Evolutionary conservation across 768 basidiomycete species (phyloP).

Genomic region (Tremella mesenterica): DNA sequence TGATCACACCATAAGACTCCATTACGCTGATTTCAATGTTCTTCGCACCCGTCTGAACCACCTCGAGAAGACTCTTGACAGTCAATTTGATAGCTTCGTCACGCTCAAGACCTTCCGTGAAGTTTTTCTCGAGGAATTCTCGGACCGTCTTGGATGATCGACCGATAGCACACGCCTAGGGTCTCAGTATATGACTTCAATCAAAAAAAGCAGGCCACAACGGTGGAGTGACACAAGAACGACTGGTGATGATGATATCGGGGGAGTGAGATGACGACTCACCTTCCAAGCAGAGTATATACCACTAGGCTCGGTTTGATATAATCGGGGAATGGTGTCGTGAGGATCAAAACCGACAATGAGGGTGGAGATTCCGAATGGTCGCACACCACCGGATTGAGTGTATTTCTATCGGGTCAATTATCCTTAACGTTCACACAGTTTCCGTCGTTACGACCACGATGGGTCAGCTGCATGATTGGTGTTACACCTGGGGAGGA

Average conservation of each 20-base stretch:
- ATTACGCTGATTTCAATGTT: slow-evolving; percentile 98
- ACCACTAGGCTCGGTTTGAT: slow-evolving; percentile 95
- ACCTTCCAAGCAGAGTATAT: slow-evolving; percentile 99
- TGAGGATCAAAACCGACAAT: slow-evolving; percentile 95
- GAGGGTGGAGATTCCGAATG: slow-evolving; percentile 94
- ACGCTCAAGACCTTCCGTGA: slow-evolving; percentile 76
- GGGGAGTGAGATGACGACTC: slow-evolving; percentile 17
- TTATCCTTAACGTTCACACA: not conserved
- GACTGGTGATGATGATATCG: not conserved
- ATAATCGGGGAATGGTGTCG: slow-evolving; percentile 75
- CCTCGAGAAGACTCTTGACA: slow-evolving; percentile 88
- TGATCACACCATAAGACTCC: slow-evolving; percentile 88
- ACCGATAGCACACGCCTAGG: slow-evolving; percentile 93
- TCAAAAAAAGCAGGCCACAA: not conserved
- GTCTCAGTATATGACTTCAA: not conserved
- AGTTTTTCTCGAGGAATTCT: slow-evolving; percentile 97
- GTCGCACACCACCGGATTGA: slow-evolving; percentile 95
- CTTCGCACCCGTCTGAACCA: slow-evolving; percentile 99
- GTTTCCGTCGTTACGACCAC: not conserved
- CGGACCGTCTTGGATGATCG: slow-evolving; percentile 96
- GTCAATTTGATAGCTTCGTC: slow-evolving; percentile 92
- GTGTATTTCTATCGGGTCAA: slow-evolving; percentile 65
- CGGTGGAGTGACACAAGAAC: not conserved
- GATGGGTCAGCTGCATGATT: not conserved
- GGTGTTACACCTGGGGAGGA: not conserved